Evolutionary conservation across 2,329 filamentous ascomycete genomes (phyloP), one percentile per base, ranked within the genome.

Genomic region (Colletotrichum neosansevieriae): DNA sequence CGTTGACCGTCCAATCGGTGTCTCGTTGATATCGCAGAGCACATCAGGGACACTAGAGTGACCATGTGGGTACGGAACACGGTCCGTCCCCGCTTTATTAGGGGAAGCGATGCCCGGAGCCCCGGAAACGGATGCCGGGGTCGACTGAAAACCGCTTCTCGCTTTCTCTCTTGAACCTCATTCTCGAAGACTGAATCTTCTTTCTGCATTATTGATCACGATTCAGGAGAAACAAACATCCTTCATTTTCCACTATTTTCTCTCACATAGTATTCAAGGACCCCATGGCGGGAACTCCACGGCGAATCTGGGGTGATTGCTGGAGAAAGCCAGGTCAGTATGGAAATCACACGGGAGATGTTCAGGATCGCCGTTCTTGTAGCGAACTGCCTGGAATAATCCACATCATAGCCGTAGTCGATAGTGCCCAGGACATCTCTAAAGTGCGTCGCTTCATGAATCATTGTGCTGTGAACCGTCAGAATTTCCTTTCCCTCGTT

Each of bases 11-110:
- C 53, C 53, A 57, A 57, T 57, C 36, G 29, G 1, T 40, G 17
- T 29, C 38, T 24, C 15, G 0, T 42, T 24, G 53, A 57, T 44
- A 17, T 57, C 21, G 53, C 12, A 13, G 47, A 17, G 11, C 21
- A 15, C 17, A 13, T 47, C 10, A 19, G 21, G 3, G 21, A 7
- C n/a, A n/a, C n/a, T n/a, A 15, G 24, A 38, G 29, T 45, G 29
- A 13, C 15, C 19, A 44, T 21, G 47, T 61, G 58, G 58, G 47
- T 3, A 61, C 58, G 58, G 58, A 61, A 61, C 58, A 61, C 47
- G 58, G 58, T 1, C 58, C 58, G 58, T 61, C 0, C 47, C 58
- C 58, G 44, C 47, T 36, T 40, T 53, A 11, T 40, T 53, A 11
- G 36, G 47, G n/a, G 38, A 12, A 32, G 36, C 38, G 47, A 51